Percentiles rank a stretch among this genome's conserved stretches.
Evolutionary conservation across 2,329 filamentous ascomycete genomes (phyloP).

Genomic region (Xylariales sp.): DNA sequence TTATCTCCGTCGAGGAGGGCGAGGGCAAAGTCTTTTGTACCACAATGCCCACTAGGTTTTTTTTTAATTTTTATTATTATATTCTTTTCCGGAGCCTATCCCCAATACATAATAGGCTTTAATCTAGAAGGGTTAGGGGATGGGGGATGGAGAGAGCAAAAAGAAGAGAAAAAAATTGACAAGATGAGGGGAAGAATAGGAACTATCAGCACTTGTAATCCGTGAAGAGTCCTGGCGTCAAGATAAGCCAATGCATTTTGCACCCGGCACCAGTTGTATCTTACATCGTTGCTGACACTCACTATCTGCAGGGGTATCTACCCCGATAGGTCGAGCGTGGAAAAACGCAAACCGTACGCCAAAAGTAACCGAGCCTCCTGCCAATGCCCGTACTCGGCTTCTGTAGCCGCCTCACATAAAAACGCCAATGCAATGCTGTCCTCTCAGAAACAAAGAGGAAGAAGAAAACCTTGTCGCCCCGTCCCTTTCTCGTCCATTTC

Average conservation of each 20-base stretch:
- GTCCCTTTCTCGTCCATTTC: conserved; percentile 13
- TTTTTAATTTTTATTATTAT: background rate
- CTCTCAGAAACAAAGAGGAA: conserved; percentile 12
- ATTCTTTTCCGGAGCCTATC: background rate
- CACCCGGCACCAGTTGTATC: conserved; percentile 6
- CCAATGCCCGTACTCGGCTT: conserved; percentile 39
- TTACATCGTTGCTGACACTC: conserved; percentile 22
- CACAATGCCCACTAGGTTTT: no score
- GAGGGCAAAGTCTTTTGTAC: no score
- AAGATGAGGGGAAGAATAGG: background rate
- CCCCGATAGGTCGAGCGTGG: conserved; percentile 25
- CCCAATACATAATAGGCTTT: background rate
- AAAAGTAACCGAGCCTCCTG: conserved; percentile 45
- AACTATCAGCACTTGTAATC: background rate
- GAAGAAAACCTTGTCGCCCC: conserved; percentile 10
- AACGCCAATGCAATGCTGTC: conserved; percentile 49
- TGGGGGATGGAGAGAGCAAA: background rate
- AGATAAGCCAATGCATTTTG: conserved; percentile 14
- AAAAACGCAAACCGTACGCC: conserved; percentile 43
- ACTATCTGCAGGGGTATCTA: conserved; percentile 30
- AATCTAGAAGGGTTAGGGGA: background rate
- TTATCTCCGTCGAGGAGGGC: background rate
- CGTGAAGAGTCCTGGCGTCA: background rate
- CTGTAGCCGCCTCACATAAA: conserved; percentile 33
- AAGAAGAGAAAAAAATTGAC: no score